phyloP scores from a whole-genome alignment of 2,329 filamentous ascomycete species.

The Sporothrix globosa region DNA sequence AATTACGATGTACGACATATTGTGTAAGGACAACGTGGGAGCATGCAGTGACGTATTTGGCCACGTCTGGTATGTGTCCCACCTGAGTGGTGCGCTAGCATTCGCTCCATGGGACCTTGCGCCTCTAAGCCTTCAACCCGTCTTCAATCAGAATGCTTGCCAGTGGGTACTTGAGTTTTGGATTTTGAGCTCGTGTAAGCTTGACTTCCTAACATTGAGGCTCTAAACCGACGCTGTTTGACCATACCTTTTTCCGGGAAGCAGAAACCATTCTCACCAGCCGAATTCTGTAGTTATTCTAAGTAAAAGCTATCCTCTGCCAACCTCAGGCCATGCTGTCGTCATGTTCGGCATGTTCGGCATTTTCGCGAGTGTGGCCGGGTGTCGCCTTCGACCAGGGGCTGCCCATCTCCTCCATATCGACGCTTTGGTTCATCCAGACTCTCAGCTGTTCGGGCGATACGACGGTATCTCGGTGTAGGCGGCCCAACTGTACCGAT shows the following conservation, averaged over 20 bases:
- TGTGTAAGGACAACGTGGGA: conserved; percentile 12
- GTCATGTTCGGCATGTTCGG: conserved; percentile 4
- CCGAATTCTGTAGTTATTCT: not conserved
- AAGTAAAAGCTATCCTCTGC: not conserved
- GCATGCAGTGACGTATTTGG: conserved; percentile 15
- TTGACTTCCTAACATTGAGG: conserved; percentile 1
- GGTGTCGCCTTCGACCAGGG: not conserved
- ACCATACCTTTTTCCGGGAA: not conserved
- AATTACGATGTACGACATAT: no score
- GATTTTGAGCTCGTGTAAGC: not conserved
- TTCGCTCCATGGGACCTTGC: not conserved
- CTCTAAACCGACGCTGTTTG: not conserved
- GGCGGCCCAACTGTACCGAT: conserved; percentile 25
- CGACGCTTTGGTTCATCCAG: conserved; percentile 30
- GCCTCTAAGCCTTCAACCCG: not conserved
- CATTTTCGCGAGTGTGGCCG: conserved; percentile 6
- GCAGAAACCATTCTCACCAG: not conserved
- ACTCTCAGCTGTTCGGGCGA: conserved; percentile 33
- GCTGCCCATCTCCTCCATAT: conserved; percentile 5
- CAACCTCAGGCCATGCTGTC: conserved; percentile 5
- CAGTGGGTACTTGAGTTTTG: not conserved
- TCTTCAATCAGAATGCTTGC: not conserved
- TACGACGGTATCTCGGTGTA: conserved; percentile 31
- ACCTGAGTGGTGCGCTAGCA: conserved; percentile 1
- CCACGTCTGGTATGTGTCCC: not conserved